Conservation (phyloP, 768 basidiomycete genomes). For the Lactarius deliciosus region DNA sequence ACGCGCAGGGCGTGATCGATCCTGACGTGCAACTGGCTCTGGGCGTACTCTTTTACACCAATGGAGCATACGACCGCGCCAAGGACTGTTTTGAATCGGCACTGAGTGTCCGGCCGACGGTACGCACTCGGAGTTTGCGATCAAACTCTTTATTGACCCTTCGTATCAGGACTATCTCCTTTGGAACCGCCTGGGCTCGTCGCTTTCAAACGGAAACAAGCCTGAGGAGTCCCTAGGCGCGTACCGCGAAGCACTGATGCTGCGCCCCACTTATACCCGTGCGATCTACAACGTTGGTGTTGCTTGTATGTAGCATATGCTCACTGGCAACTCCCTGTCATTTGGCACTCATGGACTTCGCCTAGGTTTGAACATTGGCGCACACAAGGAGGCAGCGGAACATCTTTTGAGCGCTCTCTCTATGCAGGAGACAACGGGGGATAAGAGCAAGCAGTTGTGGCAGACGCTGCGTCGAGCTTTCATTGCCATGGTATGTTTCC, state of each 20-base stretch:
- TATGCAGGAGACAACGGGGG: constrained; percentile 69
- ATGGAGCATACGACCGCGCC: constrained; percentile 80
- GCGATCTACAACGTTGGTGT: constrained; percentile 99
- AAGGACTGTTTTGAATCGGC: constrained; percentile 95
- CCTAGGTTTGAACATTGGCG: constrained; percentile 91
- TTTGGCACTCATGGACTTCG: constrained; percentile 12
- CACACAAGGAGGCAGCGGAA: constrained; percentile 92
- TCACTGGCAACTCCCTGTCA: constrained; percentile 6
- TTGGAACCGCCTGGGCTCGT: constrained; percentile 96
- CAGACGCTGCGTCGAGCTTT: constrained; percentile 82
- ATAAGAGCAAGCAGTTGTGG: constrained; percentile 87
- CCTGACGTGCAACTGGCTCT: constrained; percentile 92
- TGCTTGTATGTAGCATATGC: constrained; percentile 66
- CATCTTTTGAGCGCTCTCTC: constrained; percentile 87
- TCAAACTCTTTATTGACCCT: not conserved
- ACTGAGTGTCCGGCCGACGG: constrained; percentile 71
- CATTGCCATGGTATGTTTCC: constrained; percentile 65
- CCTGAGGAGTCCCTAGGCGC: constrained; percentile 92
- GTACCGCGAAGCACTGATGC: constrained; percentile 84
- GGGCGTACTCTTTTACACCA: constrained; percentile 90
- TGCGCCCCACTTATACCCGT: constrained; percentile 94
- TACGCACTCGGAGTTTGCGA: constrained; percentile 34
- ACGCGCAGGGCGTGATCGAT: constrained; percentile 66
- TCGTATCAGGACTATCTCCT: constrained; percentile 74
- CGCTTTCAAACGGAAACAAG: constrained; percentile 88